Base-by-base conservation (phyloP, 768 basidiomycete species). In the Trametopsis cervina region DNA sequence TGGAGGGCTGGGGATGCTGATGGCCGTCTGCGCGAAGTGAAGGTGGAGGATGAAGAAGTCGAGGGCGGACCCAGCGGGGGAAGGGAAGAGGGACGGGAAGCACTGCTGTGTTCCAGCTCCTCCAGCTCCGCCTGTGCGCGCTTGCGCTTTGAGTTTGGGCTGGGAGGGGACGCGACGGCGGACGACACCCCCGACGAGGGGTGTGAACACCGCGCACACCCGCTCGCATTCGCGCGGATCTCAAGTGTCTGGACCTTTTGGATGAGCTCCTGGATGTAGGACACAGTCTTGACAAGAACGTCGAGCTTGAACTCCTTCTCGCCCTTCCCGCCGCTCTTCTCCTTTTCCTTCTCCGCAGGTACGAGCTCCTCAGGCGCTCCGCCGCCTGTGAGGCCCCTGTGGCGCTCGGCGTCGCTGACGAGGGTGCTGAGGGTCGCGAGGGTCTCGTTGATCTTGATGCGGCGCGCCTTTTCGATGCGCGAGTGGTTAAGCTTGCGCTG, bases 381-480 rank as follows among this genome's bases (percentile, higher is more conserved):
- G 20, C 57, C 67, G 13, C 66, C 71, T 22, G 23, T 48, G 15
- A 66, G 72, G 22, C 20, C 51, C 21, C 36, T 55, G 37, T 66
- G 60, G 4, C 64, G 61, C 18, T 64, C 71, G 23, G 66, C 69
- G 2, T 64, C 68, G 10, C 67, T 69, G 1, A 95, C 89, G 57
- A 96, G 80, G 54, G 74, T 72, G 52, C 83, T 79, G 39, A 97
- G 67, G 2, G 83, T 79, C 2, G 83, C 74, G 4, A 97, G 74
- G 0, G 93, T 90, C 44, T 90, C 85, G 61, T 98, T 98, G 54
- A 98, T 97, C 75, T 96, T 96, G 10, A 94, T 95, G 50, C 94
- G 75, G 24, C 94, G 71, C 0, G 93, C 81, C 61, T 94, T 89
- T 69, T 98, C 94, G 62, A 98, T 98, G 53, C 93, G 81, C 4